Percentiles rank a stretch among this genome's conserved stretches.
Conservation (phyloP, 495 filamentous ascomycete genomes). For the Bombardia bombarda region DNA sequence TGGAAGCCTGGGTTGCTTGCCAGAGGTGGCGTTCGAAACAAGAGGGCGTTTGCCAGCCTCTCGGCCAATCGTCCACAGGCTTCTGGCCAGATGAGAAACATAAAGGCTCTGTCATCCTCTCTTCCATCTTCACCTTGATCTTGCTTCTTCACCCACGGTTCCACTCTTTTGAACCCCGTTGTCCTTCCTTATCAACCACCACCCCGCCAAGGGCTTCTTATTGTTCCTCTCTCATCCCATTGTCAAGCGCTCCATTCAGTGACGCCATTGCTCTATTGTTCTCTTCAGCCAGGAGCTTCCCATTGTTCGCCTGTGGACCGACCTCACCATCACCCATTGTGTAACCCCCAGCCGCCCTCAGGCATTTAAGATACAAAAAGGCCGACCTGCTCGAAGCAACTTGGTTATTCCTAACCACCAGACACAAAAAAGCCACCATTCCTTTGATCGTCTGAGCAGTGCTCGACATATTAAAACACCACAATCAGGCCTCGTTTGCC, state of each 20-base stretch:
- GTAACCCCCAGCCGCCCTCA: not conserved
- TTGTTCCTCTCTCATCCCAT: not conserved
- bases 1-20: too few species aligned
- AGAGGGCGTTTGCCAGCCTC: too few species aligned
- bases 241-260: not conserved
- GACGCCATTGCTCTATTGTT: constrained; percentile 1
- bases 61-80: too few species aligned
- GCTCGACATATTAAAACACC: too few species aligned
- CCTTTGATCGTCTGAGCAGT: too few species aligned
- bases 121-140: constrained; percentile 3
- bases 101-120: constrained; percentile 16
- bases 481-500: too few species aligned
- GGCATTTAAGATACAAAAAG: too few species aligned
- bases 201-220: not conserved
- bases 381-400: too few species aligned
- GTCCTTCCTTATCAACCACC: not conserved
- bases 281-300: constrained; percentile 15
- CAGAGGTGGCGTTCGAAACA: too few species aligned
- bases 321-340: constrained; percentile 3
- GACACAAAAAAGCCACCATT: too few species aligned
- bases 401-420: too few species aligned
- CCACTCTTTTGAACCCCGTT: not conserved
- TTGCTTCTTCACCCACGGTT: constrained; percentile 6
- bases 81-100: constrained; percentile 22
- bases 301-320: constrained; percentile 7